These are phyloP conservation scores for Glaciozyma martinii DNA, from an alignment of 768 basidiomycete genomes.

Conservation along the genomic window DNA sequence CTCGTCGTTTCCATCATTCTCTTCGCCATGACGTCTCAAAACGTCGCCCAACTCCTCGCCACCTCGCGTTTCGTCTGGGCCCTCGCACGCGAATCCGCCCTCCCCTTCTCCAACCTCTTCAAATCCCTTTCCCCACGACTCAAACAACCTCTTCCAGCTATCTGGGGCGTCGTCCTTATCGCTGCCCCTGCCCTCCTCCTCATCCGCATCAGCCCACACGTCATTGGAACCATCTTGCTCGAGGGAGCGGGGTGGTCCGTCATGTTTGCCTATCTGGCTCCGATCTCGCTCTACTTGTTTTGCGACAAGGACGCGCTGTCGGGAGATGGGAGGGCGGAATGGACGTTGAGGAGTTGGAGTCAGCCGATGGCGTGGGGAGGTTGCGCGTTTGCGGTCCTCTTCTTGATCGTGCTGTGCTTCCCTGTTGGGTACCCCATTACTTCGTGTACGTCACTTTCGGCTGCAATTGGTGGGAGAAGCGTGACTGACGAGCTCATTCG, in stretches of 20 bases:
- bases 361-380: constrained; percentile 34
- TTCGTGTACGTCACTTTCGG: constrained; percentile 27
- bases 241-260: constrained; percentile 39
- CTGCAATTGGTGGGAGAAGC: no score
- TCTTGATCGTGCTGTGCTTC: constrained; percentile 37
- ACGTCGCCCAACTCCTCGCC: constrained; percentile 41
- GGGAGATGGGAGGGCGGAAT: constrained; percentile 40
- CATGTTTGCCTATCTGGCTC: constrained; percentile 37
- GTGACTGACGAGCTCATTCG: no score
- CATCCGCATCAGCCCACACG: constrained; percentile 34
- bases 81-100: constrained; percentile 41
- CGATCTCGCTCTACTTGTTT: constrained; percentile 25
- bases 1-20: constrained; percentile 34
- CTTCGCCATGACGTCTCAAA: constrained; percentile 38
- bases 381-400: constrained; percentile 29
- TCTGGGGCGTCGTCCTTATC: constrained; percentile 38
- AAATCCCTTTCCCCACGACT: constrained; percentile 33
- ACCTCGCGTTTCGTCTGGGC: constrained; percentile 44
- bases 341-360: constrained; percentile 39
- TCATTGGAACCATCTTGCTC: constrained; percentile 39
- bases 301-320: constrained; percentile 33
- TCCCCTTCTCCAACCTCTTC: constrained; percentile 40
- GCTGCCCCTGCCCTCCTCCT: constrained; percentile 37
- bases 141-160: constrained; percentile 39
- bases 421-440: constrained; percentile 38